A percentile compares a stretch with the other conserved stretches of the same genome.
Evolutionary conservation across 2,329 filamentous ascomycete genomes (phyloP).

Genomic region (Cylindrodendrum hubeiense): DNA sequence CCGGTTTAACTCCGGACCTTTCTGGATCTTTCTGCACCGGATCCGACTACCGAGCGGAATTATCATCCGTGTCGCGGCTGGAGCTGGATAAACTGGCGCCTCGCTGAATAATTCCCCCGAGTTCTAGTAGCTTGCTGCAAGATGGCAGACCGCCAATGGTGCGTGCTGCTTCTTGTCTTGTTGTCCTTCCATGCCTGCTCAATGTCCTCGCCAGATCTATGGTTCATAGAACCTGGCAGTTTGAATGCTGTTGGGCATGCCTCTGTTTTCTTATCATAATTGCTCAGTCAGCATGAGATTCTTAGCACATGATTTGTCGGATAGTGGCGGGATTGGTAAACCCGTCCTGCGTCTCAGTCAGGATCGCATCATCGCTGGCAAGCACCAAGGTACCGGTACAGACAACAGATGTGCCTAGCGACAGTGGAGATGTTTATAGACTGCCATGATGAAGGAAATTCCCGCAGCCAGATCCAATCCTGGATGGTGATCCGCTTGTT

Average conservation of each 20-base stretch:
- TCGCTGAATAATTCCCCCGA: slow-evolving; percentile 31
- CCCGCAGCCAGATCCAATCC: slow-evolving; percentile 31
- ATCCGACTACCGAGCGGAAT: slow-evolving; percentile 25
- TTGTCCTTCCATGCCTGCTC: neutral
- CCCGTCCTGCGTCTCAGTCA: slow-evolving; percentile 17
- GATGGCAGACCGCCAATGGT: neutral
- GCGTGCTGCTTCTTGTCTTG: neutral
- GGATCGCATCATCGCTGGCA: slow-evolving; percentile 26
- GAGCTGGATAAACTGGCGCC: slow-evolving; percentile 28
- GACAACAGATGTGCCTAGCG: slow-evolving; percentile 16
- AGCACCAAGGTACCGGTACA: slow-evolving; percentile 15
- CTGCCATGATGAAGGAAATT: slow-evolving; percentile 33
- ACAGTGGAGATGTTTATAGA: slow-evolving; percentile 26
- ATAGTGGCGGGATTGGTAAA: slow-evolving; percentile 23
- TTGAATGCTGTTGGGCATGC: neutral
- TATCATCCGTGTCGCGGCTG: slow-evolving; percentile 16
- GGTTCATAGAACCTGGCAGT: neutral
- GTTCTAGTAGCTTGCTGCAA: neutral
- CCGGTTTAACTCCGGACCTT: slow-evolving; percentile 30
- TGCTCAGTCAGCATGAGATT: slow-evolving; percentile 14
- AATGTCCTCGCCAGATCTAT: neutral
- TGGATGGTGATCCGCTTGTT: slow-evolving; percentile 21
- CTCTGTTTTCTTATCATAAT: slow-evolving; percentile 17
- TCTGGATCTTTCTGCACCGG: slow-evolving; percentile 5
- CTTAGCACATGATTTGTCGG: slow-evolving; percentile 12